phyloP scores from a whole-genome alignment of 495 filamentous ascomycete genomes.

The Aspergillus incahuasiensis region DNA sequence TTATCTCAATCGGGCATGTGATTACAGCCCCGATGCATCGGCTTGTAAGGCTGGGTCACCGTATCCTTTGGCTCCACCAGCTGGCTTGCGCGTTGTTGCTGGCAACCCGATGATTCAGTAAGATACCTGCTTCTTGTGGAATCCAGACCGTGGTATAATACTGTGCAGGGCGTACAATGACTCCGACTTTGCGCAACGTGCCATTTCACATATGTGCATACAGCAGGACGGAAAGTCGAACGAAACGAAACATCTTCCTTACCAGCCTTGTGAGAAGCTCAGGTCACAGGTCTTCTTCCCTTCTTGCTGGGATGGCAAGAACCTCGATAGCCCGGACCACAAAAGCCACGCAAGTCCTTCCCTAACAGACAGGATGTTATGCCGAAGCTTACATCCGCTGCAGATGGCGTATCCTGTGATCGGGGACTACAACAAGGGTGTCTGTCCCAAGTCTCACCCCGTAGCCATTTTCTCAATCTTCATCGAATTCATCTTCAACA shows the following conservation, averaged over 20 bases:
- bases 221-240: slow-evolving; percentile 12
- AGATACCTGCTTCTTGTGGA: background rate
- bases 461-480: slow-evolving; percentile 60
- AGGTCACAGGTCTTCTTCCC: slow-evolving; percentile 55
- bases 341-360: slow-evolving; percentile 34
- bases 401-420: slow-evolving; percentile 27
- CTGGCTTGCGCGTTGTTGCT: slow-evolving; percentile 67
- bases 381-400: background rate
- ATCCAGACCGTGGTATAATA: background rate
- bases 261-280: slow-evolving; percentile 12
- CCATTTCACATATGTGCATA: slow-evolving; percentile 25
- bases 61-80: slow-evolving; percentile 36
- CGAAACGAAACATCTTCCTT: slow-evolving; percentile 22
- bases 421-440: slow-evolving; percentile 25
- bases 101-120: slow-evolving; percentile 47
- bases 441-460: slow-evolving; percentile 45
- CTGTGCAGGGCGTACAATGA: slow-evolving; percentile 17
- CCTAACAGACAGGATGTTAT: background rate
- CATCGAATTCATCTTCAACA: slow-evolving; percentile 64
- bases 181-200: slow-evolving; percentile 19
- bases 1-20: slow-evolving; percentile 25
- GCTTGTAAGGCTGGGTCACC: slow-evolving; percentile 4
- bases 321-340: slow-evolving; percentile 49
- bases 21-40: slow-evolving; percentile 13
- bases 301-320: slow-evolving; percentile 54